phyloP scores from a whole-genome alignment of 805 yeast genomes.

The Teunomyces lycoperdinae region DNA sequence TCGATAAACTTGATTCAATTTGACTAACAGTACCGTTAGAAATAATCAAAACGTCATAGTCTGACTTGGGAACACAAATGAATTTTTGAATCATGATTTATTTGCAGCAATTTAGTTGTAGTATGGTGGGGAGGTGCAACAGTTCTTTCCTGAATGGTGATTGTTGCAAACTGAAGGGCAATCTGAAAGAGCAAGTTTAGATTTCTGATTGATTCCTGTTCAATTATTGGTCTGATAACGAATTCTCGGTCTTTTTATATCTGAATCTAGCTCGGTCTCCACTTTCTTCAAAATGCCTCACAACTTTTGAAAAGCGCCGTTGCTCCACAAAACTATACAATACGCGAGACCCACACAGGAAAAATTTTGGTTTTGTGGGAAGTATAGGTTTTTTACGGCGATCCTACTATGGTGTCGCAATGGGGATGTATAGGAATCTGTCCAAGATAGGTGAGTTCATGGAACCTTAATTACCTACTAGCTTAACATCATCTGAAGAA shows the following conservation, averaged over 20 bases:
- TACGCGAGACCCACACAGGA: neutral
- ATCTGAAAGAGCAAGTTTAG: neutral
- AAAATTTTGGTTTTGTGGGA: neutral
- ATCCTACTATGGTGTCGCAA: neutral
- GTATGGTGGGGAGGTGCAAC: no score
- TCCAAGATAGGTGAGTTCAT: no score
- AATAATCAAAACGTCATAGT: slow-evolving; percentile 32
- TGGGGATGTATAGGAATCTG: neutral
- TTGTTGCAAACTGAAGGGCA: neutral
- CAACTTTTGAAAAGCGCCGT: slow-evolving; percentile 1
- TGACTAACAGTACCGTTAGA: slow-evolving; percentile 33
- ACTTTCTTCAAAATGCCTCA: slow-evolving; percentile 7
- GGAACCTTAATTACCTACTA: no score
- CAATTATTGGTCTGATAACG: slow-evolving; percentile 24
- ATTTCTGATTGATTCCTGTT: slow-evolving; percentile 6
- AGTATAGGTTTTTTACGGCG: neutral
- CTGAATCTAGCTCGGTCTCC: neutral
- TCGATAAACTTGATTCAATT: slow-evolving; percentile 20
- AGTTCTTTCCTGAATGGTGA: neutral
- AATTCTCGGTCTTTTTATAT: neutral
- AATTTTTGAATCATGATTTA: slow-evolving; percentile 33
- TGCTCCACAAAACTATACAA: slow-evolving; percentile 3
- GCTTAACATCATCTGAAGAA: no score
- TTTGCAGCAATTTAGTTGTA: neutral
- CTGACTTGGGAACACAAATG: slow-evolving; percentile 30